Base-by-base conservation (phyloP, 176 grass and related monocot genomes). In the Poa annua region DNA sequence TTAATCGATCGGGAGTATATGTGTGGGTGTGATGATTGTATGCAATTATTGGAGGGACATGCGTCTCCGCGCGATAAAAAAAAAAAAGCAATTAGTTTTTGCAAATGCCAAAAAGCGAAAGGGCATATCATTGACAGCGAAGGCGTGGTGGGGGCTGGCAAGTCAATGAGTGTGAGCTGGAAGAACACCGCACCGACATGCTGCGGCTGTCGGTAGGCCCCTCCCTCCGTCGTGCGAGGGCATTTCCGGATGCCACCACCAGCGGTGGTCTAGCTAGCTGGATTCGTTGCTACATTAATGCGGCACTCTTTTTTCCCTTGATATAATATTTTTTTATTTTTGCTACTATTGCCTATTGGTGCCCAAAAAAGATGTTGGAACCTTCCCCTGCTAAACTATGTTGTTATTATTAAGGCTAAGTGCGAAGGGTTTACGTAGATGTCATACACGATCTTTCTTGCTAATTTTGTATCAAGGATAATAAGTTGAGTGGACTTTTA, bases 111-210 rank as follows among this genome's bases (percentile, higher is more conserved):
- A 62, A 63, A 78, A 61, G 75, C 35, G 22, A 26, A 26, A 26
- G 35, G 17, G 66, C 41, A 82, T 47, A 29, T 29, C 80, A 59
- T 49, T 16, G 81, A 83, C 68, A 71, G 51, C 44, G 1, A 29
- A 54, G 38, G 16, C 33, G 29, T 29, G 29, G 29, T 29, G 3
- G 0, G 34, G 1, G 66, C 80, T 48, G 80, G 80, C 68, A 24
- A 36, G 69, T 63, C 81, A 83, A 63, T 74, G 41, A 29, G 69
- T 15, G 68, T 50, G 80, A 71, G 80, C 24, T 74, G 81, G 80
- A 41, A 15, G 51, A 60, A 15, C 11, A 4, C 45, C 80, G 54
- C 80, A 74, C 80, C 80, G 68, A 62, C 80, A 74, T 60, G 53
- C 71, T 25, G 4, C 16, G 22, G 24, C 80, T 48, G 80, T 82